These are phyloP conservation scores for Trichoderma brevicompactum DNA, from an alignment of 2,329 filamentous ascomycete genomes.

Conservation along the genomic window DNA sequence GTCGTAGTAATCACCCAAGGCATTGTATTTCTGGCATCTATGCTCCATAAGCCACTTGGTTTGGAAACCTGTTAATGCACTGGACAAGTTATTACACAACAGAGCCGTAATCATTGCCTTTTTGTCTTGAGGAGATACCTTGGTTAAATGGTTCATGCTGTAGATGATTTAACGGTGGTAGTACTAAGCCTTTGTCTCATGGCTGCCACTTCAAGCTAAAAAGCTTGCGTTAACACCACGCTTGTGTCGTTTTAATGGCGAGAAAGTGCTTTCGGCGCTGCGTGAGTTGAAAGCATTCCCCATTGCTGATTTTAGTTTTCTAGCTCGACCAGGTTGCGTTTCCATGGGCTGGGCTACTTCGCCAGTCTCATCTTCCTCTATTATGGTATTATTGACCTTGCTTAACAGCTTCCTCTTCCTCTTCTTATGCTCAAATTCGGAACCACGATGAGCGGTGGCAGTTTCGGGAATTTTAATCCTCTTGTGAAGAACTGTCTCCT, in stretches of 20 bases:
- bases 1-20: not conserved
- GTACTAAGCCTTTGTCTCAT: not conserved
- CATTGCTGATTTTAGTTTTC: constrained; percentile 43
- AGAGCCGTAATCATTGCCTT: not conserved
- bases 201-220: constrained; percentile 30
- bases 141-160: not conserved
- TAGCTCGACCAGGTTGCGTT: constrained; percentile 20
- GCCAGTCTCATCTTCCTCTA: constrained; percentile 18
- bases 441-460: not conserved
- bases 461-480: constrained; percentile 17
- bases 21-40: not conserved
- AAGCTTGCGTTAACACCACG: constrained; percentile 67
- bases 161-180: not conserved
- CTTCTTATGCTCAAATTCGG: constrained; percentile 13
- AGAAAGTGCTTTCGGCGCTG: constrained; percentile 59
- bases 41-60: not conserved
- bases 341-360: constrained; percentile 1
- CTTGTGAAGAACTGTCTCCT: constrained; percentile 29
- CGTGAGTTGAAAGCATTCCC: constrained; percentile 53
- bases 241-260: constrained; percentile 72
- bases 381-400: constrained; percentile 8
- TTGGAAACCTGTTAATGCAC: not conserved
- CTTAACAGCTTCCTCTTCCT: constrained; percentile 24
- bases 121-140: not conserved
- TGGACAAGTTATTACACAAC: constrained; percentile 2